phyloP scores from a whole-genome alignment of 176 grass and related monocot species.

The Chloris gayana region DNA sequence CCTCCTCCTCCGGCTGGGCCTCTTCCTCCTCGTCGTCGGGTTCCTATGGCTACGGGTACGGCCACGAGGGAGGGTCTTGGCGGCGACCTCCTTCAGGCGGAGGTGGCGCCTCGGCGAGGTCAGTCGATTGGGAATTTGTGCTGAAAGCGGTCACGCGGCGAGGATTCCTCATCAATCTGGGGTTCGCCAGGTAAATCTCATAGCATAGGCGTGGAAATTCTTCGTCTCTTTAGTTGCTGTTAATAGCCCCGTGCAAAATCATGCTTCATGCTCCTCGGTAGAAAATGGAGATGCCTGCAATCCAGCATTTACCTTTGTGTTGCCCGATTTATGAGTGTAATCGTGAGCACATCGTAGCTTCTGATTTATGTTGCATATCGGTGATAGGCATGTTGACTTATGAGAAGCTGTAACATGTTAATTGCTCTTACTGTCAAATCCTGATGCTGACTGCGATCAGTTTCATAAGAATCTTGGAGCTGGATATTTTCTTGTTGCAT shows the following conservation, averaged over 20 bases:
- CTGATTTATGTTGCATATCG: not conserved
- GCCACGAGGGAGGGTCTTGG: conserved; percentile 36
- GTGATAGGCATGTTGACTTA: not conserved
- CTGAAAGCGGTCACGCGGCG: conserved; percentile 50
- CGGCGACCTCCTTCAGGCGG: conserved; percentile 39
- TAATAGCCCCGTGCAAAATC: too few relatives aligned
- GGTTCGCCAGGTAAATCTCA: conserved; percentile 41
- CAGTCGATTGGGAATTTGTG: conserved; percentile 50
- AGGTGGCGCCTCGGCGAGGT: conserved; percentile 20
- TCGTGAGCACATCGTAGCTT: not conserved
- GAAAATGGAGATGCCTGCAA: not conserved
- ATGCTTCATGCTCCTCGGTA: not conserved
- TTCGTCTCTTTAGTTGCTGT: not conserved
- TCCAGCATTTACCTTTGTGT: not conserved
- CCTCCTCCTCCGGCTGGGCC: conserved; percentile 40
- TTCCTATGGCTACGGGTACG: conserved; percentile 34
- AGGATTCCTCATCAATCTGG: conserved; percentile 56
- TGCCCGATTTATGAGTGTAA: not conserved
- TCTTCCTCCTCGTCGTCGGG: conserved; percentile 34
- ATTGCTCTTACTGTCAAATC: not conserved
- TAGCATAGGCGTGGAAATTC: not conserved
- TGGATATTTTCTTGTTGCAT: not conserved
- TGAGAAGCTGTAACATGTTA: not conserved
- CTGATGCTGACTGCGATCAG: not conserved
- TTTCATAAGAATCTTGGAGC: not conserved